Evolutionary conservation across 1,139 yeast species (phyloP).

Genomic region (Candida sanyaensis): DNA sequence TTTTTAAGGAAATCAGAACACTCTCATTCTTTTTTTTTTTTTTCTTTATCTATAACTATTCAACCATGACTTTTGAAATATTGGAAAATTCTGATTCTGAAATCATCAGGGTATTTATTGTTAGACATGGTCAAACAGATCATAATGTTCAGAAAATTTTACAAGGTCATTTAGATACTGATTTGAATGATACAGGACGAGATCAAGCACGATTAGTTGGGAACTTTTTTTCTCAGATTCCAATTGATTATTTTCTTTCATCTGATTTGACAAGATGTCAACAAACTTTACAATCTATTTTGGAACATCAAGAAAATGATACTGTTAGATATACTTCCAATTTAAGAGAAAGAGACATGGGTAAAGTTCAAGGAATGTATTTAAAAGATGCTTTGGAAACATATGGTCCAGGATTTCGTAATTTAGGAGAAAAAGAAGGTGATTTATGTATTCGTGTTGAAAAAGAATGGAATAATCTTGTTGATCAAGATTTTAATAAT

Average conservation of each 20-base stretch:
- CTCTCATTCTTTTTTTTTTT: conserved; percentile 3
- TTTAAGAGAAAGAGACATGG: conserved; percentile 81
- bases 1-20: not conserved
- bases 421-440: conserved; percentile 55
- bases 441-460: conserved; percentile 53
- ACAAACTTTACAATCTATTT: conserved; percentile 49
- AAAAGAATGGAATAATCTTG: conserved; percentile 36
- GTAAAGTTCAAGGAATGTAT: conserved; percentile 71
- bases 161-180: conserved; percentile 73
- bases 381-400: conserved; percentile 60
- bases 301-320: conserved; percentile 22
- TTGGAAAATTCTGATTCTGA: conserved; percentile 35
- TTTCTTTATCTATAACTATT: not conserved
- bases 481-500: conserved; percentile 36
- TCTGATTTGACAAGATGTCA: conserved; percentile 66
- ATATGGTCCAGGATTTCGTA: conserved; percentile 38
- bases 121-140: conserved; percentile 83
- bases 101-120: conserved; percentile 55
- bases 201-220: conserved; percentile 59
- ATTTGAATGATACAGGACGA: conserved; percentile 58
- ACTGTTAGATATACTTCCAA: conserved; percentile 28
- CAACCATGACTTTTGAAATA: conserved; percentile 32
- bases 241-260: conserved; percentile 53
- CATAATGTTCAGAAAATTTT: conserved; percentile 65
- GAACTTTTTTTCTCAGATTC: conserved; percentile 32